These are phyloP conservation scores for Fusarium sp. DNA, from an alignment of 2,329 filamentous ascomycete species.

Conservation along the genomic window DNA sequence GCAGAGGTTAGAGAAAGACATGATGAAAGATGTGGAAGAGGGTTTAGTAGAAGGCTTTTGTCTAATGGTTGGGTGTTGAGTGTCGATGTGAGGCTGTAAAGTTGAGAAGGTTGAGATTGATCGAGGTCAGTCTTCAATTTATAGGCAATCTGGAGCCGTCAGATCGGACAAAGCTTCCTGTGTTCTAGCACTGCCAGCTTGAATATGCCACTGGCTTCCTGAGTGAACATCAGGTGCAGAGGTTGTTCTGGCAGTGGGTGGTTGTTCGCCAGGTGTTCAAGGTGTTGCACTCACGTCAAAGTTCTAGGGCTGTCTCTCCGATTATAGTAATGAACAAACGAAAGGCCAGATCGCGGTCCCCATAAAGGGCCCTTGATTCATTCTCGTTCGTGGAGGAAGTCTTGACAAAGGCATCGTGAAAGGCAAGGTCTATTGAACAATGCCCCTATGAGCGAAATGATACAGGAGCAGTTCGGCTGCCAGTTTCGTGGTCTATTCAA, in stretches of 20 bases:
- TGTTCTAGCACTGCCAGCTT: neutral
- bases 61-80: no score
- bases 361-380: neutral
- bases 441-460: neutral
- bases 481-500: neutral
- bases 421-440: neutral
- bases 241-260: neutral
- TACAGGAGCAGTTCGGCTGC: neutral
- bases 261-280: neutral
- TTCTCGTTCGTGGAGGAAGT: neutral
- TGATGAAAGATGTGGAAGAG: neutral
- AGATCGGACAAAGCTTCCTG: no score
- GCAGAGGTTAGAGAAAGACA: neutral
- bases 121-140: neutral
- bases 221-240: neutral
- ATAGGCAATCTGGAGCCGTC: neutral
- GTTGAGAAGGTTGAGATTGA: neutral
- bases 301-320: neutral
- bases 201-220: neutral
- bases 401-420: neutral
- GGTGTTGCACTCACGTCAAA: no score
- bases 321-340: neutral
- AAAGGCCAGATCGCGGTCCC: no score
- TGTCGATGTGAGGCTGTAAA: neutral
- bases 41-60: neutral